Conservation (phyloP, 345 rosid genomes). For the Arabidopsis suecica region DNA sequence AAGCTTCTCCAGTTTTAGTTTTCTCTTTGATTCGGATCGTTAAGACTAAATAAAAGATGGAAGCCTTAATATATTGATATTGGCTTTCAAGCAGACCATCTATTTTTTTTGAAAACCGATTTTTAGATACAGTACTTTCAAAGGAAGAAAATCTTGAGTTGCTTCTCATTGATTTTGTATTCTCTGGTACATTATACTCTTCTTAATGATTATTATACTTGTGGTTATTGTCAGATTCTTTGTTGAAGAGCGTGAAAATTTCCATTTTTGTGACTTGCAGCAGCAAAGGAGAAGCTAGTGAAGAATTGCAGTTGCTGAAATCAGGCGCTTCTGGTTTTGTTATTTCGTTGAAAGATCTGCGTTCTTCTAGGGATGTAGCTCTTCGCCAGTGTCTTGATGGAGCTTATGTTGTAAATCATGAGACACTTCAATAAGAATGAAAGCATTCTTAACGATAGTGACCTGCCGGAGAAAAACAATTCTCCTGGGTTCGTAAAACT, state of each 20-base stretch:
- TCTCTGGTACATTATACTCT: background rate
- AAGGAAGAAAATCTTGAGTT: conserved; percentile 23
- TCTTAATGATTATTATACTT: conserved; percentile 9
- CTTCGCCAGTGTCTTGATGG: conserved; percentile 55
- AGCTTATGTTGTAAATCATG: conserved; percentile 35
- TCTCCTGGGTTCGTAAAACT: conserved; percentile 66
- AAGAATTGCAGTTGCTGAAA: conserved; percentile 47
- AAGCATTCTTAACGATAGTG: conserved; percentile 36
- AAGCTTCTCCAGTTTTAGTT: background rate
- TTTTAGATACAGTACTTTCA: background rate
- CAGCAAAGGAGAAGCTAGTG: conserved; percentile 40
- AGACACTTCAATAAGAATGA: conserved; percentile 40
- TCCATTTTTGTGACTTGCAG: conserved; percentile 56
- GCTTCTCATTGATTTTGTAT: background rate
- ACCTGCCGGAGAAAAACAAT: conserved; percentile 37
- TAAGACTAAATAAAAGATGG: conserved; percentile 9
- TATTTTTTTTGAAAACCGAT: background rate
- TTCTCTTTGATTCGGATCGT: background rate
- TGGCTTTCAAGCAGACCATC: background rate
- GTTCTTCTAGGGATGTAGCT: conserved; percentile 55
- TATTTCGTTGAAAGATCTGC: conserved; percentile 70
- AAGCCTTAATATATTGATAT: background rate
- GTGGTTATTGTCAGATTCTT: conserved; percentile 44
- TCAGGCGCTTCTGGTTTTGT: conserved; percentile 86
- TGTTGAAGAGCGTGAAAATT: conserved; percentile 64